These are phyloP conservation scores for Udeniomyces megalosporus DNA, from an alignment of 768 basidiomycete species.

Conservation along the genomic window DNA sequence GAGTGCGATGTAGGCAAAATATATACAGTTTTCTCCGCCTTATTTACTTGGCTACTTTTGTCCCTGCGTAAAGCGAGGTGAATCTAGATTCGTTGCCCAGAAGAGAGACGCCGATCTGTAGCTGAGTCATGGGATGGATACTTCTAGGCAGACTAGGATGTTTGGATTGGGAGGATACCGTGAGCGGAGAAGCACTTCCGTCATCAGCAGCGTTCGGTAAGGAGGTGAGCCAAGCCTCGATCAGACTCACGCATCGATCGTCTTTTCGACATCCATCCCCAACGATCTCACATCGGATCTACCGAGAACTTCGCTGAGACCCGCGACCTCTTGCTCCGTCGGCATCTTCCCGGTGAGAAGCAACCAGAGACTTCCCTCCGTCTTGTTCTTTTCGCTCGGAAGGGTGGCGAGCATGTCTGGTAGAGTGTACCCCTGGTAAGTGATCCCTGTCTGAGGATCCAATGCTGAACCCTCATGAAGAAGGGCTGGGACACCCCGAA, in stretches of 20 bases:
- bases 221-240: no score
- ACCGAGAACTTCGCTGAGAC: constrained; percentile 68
- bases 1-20: no score
- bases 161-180: no score
- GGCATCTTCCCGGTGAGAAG: constrained; percentile 87
- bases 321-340: constrained; percentile 56
- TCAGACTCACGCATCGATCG: constrained; percentile 70
- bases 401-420: constrained; percentile 64
- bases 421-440: constrained; percentile 56
- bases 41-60: no score
- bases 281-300: constrained; percentile 59
- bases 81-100: background rate
- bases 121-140: constrained; percentile 95
- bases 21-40: no score
- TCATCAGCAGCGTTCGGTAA: no score
- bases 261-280: constrained; percentile 61
- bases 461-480: constrained; percentile 97
- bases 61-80: background rate
- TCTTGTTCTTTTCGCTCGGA: constrained; percentile 72
- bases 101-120: constrained; percentile 26
- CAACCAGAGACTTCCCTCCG: constrained; percentile 96
- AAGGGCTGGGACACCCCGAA: constrained; percentile 44
- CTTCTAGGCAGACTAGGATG: constrained; percentile 35
- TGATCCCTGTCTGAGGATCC: constrained; percentile 52
- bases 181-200: no score